Percentiles rank a stretch among this genome's conserved stretches.
Conservation (phyloP, 495 filamentous ascomycete species). For the Penicillium diatomitis region DNA sequence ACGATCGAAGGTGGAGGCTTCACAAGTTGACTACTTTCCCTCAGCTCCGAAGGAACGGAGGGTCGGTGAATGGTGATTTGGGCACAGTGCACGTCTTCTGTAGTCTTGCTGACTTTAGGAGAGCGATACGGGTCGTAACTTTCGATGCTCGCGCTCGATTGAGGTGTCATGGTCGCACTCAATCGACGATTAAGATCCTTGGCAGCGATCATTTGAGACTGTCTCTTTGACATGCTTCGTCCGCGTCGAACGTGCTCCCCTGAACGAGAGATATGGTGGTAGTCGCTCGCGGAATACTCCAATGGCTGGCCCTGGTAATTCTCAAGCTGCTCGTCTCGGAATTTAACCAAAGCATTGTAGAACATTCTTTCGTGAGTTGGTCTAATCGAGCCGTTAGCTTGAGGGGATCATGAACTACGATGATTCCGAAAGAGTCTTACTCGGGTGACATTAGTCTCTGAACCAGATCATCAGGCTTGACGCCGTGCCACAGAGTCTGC, state of each 20-base stretch:
- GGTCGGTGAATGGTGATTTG: constrained; percentile 60
- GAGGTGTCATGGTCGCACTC: constrained; percentile 39
- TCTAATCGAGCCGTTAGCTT: constrained; percentile 27
- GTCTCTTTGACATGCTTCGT: constrained; percentile 37
- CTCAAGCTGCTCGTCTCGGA: constrained; percentile 72
- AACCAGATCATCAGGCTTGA: constrained; percentile 60
- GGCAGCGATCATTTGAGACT: constrained; percentile 65
- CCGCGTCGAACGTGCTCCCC: constrained; percentile 10
- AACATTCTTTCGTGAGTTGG: constrained; percentile 84
- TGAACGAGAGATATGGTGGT: constrained; percentile 61
- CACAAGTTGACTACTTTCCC: constrained; percentile 3
- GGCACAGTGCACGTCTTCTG: constrained; percentile 36
- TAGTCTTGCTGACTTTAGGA: constrained; percentile 41
- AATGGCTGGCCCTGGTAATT: constrained; percentile 67
- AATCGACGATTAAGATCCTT: constrained; percentile 42
- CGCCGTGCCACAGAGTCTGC: constrained; percentile 78
- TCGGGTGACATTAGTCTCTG: constrained; percentile 54
- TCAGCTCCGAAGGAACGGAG: constrained; percentile 3
- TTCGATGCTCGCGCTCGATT: constrained; percentile 35
- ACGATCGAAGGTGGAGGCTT: constrained; percentile 17
- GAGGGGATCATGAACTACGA: too few relatives aligned
- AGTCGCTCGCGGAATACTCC: constrained; percentile 75
- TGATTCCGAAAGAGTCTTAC: constrained; percentile 36
- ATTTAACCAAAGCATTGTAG: constrained; percentile 72
- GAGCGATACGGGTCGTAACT: constrained; percentile 82